These are phyloP conservation scores for Cladophialophora chaetospira DNA, from an alignment of 2,329 filamentous ascomycete species.

Conservation along the genomic window DNA sequence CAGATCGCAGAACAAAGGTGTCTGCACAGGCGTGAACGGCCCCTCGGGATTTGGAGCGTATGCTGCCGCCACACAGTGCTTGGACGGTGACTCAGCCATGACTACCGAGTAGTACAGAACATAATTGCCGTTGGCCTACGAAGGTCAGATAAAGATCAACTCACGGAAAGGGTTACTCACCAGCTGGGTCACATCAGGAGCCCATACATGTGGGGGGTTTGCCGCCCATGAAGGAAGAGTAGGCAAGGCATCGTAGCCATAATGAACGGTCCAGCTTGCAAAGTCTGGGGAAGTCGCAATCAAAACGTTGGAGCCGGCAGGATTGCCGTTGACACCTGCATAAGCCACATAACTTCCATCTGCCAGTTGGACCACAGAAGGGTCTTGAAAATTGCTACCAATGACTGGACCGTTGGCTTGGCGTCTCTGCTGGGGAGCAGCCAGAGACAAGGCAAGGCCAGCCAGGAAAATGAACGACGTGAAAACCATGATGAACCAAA, in stretches of 20 bases:
- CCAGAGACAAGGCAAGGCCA: conserved; percentile 15
- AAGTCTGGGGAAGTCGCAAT: conserved; percentile 55
- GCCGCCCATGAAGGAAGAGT: conserved; percentile 52
- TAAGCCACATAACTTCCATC: conserved; percentile 58
- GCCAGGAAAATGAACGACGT: conserved; percentile 20
- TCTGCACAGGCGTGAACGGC: conserved; percentile 53
- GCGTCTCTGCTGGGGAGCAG: conserved; percentile 17
- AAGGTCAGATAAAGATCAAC: conserved; percentile 54
- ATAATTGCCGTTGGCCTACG: conserved; percentile 40
- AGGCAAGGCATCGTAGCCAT: conserved; percentile 57
- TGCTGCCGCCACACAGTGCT: conserved; percentile 61
- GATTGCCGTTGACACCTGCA: conserved; percentile 38
- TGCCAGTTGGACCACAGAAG: conserved; percentile 51
- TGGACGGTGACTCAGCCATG: conserved; percentile 44
- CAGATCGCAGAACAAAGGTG: conserved; percentile 56
- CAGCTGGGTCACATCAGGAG: conserved; percentile 59
- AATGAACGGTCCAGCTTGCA: conserved; percentile 49
- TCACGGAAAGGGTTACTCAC: conserved; percentile 31
- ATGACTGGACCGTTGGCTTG: conserved; percentile 28
- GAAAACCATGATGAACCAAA: conserved; percentile 16
- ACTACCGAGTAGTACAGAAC: conserved; percentile 60
- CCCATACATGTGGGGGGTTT: conserved; percentile 54
- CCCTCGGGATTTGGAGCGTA: conserved; percentile 52
- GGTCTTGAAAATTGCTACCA: conserved; percentile 57
- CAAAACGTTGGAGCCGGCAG: conserved; percentile 53